Evolutionary conservation across 805 yeast genomes (phyloP), one percentile per base, ranked within the genome.

Genomic region (Yarrowia keelungensis): DNA sequence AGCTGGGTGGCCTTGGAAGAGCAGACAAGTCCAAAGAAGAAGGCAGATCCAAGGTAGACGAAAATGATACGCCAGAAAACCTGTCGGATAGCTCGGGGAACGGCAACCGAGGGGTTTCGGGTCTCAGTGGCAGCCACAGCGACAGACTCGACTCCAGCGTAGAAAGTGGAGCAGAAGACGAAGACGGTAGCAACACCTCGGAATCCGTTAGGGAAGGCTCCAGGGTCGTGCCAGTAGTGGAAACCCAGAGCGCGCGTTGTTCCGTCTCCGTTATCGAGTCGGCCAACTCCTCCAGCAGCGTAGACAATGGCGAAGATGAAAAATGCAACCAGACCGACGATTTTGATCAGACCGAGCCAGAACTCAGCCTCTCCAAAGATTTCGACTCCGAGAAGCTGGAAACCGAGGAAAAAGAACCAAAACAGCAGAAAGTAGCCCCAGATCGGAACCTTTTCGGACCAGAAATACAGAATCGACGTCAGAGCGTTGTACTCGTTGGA

Each of bases 51-150:
- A 79, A 87, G 81, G 77, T 84, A 87, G 59, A 85, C 82, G 71
- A 83, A 77, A 59, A 85, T 70, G 45, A 87, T 87, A 69, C 90
- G 81, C 79, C 82, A 81, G 59, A 87, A 80, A 0, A 87, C 86
- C 71, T 85, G 87, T 70, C 85, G 80, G 67, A 86, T 85, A 5
- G 90, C 90, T 39, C 76, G 78, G 7, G 91, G 91, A 38, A 87
- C 81, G 5, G 90, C 88, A 59, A 76, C 80, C 38, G 83, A 78
- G 2, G 91, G 91, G 73, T 87, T 86, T 71, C 84, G 80, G 11
- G 89, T 81, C 74, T 87, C 91, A 38, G 87, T 85, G 0, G 90
- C 90, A 38, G 87, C 83, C n/a, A 88, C 80, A 7, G 89, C 88
- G 15, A 86, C 83, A 3, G 85, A 81, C 73, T 86, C 90, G 3